Conservation (phyloP, 257 asterid genomes). For the Oldenlandia corymbosa region DNA sequence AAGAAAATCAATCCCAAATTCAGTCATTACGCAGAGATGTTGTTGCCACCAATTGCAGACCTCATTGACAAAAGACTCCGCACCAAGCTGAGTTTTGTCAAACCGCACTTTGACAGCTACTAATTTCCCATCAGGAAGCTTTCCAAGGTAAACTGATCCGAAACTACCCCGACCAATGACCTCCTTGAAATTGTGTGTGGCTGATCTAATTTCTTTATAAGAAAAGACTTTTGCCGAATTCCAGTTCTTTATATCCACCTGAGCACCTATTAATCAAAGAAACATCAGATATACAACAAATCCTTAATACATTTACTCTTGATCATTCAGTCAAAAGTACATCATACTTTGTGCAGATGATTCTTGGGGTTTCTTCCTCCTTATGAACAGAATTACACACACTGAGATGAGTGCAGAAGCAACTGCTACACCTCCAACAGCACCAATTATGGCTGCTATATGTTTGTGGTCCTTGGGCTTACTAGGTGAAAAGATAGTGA, state of each 20-base stretch:
- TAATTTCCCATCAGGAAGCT: constrained; percentile 61
- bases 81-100: constrained; percentile 78
- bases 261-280: constrained; percentile 28
- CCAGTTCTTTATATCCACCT: constrained; percentile 48
- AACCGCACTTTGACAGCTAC: constrained; percentile 89
- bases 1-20: neutral
- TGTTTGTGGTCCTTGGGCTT: constrained; percentile 48
- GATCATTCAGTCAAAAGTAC: neutral
- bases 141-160: constrained; percentile 78
- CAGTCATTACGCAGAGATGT: too few relatives aligned
- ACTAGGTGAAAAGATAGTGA: constrained; percentile 55
- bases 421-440: constrained; percentile 53
- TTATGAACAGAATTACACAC: constrained; percentile 45
- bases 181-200: constrained; percentile 77
- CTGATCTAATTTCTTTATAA: constrained; percentile 72
- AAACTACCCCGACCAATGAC: constrained; percentile 84
- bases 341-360: constrained; percentile 48
- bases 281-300: neutral
- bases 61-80: constrained; percentile 91
- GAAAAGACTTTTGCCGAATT: constrained; percentile 60
- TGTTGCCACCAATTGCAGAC: too few relatives aligned
- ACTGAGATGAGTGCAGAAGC: constrained; percentile 38
- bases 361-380: constrained; percentile 36
- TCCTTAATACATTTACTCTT: neutral
- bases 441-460: constrained; percentile 43